These are phyloP conservation scores for Aristolochia fimbriata DNA, from an alignment of 164 flowering plant species.

Conservation along the genomic window DNA sequence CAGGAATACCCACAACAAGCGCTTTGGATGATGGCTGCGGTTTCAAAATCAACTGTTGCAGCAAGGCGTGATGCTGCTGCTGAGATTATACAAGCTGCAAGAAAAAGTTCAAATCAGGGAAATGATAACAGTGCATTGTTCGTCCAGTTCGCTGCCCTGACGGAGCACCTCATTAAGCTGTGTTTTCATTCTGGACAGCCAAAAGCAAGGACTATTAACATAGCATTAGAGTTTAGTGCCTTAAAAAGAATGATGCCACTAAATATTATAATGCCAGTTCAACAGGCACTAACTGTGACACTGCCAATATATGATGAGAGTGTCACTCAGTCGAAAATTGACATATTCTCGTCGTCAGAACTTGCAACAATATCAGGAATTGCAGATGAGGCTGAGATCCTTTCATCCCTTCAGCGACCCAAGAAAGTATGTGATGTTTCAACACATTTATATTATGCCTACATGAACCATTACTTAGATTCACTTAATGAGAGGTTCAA, in stretches of 20 bases:
- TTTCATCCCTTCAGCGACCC: conserved; percentile 96
- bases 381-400: conserved; percentile 94
- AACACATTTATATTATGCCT: no score
- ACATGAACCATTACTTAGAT: no score
- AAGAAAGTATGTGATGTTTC: conserved; percentile 48
- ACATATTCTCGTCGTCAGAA: conserved; percentile 58
- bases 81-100: conserved; percentile 84
- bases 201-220: conserved; percentile 70
- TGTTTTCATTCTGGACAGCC: conserved; percentile 91
- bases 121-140: conserved; percentile 51
- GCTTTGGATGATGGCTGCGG: conserved; percentile 99
- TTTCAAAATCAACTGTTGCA: conserved; percentile 90
- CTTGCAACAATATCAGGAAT: conserved; percentile 88
- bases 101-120: conserved; percentile 60
- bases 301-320: conserved; percentile 53
- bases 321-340: conserved; percentile 26
- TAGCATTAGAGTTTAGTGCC: conserved; percentile 88
- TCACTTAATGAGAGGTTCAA: no score
- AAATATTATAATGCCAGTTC: conserved; percentile 90
- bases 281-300: conserved; percentile 78
- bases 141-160: conserved; percentile 65
- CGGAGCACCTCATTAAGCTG: conserved; percentile 82
- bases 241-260: conserved; percentile 98
- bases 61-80: conserved; percentile 93
- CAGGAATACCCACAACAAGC: conserved; percentile 90